Evolutionary conservation across 1,284 basidiomycete species (phyloP).

Genomic region (Fistulina hepatica): DNA sequence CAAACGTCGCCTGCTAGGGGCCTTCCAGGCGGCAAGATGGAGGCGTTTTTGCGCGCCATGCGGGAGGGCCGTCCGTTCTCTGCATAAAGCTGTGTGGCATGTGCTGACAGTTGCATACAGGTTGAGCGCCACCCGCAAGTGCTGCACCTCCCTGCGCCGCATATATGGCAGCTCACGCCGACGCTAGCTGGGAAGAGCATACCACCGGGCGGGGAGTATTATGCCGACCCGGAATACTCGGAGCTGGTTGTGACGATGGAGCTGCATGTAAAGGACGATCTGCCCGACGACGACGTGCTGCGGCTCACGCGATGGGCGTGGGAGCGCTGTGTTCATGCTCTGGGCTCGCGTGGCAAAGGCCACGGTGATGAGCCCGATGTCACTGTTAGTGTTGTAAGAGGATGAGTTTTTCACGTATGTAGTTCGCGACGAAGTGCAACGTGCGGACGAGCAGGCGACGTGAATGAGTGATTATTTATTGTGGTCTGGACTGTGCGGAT

Average conservation of each 20-base stretch:
- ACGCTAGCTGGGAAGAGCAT: constrained; percentile 15
- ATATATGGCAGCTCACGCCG: constrained; percentile 78
- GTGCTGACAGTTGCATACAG: constrained; percentile 21
- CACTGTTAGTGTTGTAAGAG: constrained; percentile 30
- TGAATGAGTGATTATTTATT: too few species aligned
- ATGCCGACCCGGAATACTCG: constrained; percentile 25
- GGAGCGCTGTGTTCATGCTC: constrained; percentile 43
- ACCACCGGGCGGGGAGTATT: constrained; percentile 2
- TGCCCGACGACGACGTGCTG: constrained; percentile 66
- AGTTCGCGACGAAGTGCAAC: too few species aligned
- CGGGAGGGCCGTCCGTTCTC: constrained; percentile 48
- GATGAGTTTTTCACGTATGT: too few species aligned
- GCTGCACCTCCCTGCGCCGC: constrained; percentile 66
- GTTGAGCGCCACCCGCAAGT: constrained; percentile 73
- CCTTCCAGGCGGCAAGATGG: constrained; percentile 54
- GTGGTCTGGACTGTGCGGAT: too few species aligned
- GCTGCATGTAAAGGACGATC: constrained; percentile 59
- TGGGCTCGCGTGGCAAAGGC: constrained; percentile 23
- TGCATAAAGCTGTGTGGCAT: constrained; percentile 3
- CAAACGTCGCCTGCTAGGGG: constrained; percentile 75
- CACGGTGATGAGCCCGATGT: constrained; percentile 25
- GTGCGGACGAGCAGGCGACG: too few species aligned
- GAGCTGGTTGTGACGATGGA: constrained; percentile 73
- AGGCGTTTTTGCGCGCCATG: constrained; percentile 66
- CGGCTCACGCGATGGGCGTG: constrained; percentile 63